Evolutionary conservation across 2,329 filamentous ascomycete genomes (phyloP), one percentile per base, ranked within the genome.

Genomic region (Pyrenophora teres): DNA sequence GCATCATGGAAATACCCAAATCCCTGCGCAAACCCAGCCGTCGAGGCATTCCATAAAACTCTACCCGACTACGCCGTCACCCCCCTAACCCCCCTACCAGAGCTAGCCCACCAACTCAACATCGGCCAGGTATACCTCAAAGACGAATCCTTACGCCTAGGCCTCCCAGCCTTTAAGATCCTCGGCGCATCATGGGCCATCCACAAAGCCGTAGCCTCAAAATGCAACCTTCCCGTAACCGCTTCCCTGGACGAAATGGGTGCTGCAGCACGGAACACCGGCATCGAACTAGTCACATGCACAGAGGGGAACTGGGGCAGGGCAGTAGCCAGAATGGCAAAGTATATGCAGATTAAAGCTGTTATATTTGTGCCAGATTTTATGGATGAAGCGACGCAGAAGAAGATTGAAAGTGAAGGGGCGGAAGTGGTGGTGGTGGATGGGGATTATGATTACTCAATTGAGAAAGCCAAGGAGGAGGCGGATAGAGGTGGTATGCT

Each of bases 291-390:
- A 0, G 80, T 86, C 35, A 84, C 88, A 0, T 85, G 86, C 1
- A 90, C 87, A 0, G 88, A 90, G 41, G 90, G 89, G 0, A 93
- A 93, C 57, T 88, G 89, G 77, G 89, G 90, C 0, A 78, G 88
- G 2, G 89, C 90, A 0, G 81, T 91, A 1, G 86, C 88, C 0
- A 78, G 82, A 6, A 90, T 92, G 83, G 87, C 81, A 0, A 76
- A 73, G 35, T 77, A 85, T 9, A 73, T 93, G 8, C 77, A 75
- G 0, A 70, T 90, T 0, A 63, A 75, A 0, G 80, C 80, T 0
- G 74, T 76, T 13, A 83, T 92, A 4, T 87, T 83, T 59, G 87
- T 92, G 1, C 87, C 88, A 0, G 64, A 64, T 0, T 78, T 76
- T 19, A 83, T 90, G 78, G 77, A 82, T 38, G 64, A 73, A 5